These are phyloP conservation scores for Penicillium waksmanii DNA, from an alignment of 495 filamentous ascomycete species.

Conservation along the genomic window DNA sequence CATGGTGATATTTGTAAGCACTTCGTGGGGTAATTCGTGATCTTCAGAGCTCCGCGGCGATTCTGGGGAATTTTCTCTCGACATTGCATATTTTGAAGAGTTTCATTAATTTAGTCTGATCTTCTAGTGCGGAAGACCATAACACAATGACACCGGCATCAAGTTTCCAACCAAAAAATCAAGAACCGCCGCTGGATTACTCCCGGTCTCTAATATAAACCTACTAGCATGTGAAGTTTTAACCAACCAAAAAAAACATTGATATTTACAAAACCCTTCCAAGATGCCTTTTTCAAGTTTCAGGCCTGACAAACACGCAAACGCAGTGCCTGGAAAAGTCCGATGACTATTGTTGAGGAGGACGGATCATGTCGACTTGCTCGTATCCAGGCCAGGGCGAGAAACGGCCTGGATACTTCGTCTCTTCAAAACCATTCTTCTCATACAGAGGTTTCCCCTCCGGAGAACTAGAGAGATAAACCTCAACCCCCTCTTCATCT, in stretches of 20 bases:
- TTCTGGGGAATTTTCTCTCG: no score
- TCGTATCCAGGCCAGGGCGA: conserved; percentile 25
- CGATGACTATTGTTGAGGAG: conserved; percentile 4
- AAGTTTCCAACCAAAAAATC: no score
- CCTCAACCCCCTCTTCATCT: conserved; percentile 42
- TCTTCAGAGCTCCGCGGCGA: no score
- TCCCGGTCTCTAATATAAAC: no score
- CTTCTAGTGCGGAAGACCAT: neutral
- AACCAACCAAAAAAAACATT: no score
- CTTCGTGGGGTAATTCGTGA: neutral
- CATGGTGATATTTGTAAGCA: neutral
- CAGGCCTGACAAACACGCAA: no score
- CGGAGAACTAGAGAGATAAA: conserved; percentile 39
- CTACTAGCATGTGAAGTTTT: neutral
- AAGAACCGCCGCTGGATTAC: no score
- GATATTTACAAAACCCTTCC: no score
- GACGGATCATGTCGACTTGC: conserved; percentile 28
- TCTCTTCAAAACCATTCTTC: conserved; percentile 35
- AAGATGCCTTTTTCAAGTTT: no score
- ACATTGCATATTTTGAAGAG: no score
- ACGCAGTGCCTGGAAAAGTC: no score
- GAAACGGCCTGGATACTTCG: conserved; percentile 11
- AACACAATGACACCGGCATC: no score
- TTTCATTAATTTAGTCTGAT: neutral
- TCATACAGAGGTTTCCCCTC: conserved; percentile 36